Evolutionary conservation across 2,329 filamentous ascomycete species (phyloP).

Genomic region (Pestalotiopsis sp.): DNA sequence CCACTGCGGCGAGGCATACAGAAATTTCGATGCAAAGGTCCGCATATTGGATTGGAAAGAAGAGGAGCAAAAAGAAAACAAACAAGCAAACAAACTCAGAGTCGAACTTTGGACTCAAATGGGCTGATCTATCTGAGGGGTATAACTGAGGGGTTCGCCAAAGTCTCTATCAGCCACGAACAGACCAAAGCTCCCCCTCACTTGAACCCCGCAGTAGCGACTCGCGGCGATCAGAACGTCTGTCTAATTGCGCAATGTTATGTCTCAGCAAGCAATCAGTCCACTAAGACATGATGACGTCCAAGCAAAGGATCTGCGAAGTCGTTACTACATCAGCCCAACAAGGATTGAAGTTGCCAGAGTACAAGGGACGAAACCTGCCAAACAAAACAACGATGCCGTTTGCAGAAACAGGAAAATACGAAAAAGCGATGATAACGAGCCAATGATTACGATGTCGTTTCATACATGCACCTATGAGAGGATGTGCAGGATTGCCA

Average conservation of each 20-base stretch:
- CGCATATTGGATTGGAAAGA: neutral
- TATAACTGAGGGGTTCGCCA: slow-evolving; percentile 4
- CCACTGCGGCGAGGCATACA: neutral
- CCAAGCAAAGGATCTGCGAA: neutral
- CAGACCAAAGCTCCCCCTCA: slow-evolving; percentile 1
- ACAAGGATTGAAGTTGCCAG: neutral
- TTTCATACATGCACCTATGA: neutral
- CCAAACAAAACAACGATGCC: neutral
- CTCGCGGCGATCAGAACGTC: neutral
- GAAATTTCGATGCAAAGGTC: neutral
- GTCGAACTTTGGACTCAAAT: neutral
- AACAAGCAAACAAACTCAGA: neutral
- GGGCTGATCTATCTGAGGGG: neutral
- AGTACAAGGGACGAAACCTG: neutral
- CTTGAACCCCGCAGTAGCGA: slow-evolving; percentile 3
- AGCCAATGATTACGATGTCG: neutral
- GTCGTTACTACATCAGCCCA: neutral
- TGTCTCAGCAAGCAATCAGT: neutral
- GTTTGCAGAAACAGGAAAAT: neutral
- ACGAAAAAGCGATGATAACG: neutral
- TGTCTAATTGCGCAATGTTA: neutral
- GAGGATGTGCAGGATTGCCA: neutral
- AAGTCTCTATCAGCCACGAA: neutral
- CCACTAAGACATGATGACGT: neutral
- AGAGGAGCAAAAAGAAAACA: neutral